Evolutionary conservation across 1,284 basidiomycete genomes (phyloP).

Genomic region (Thecaphora thlaspeos): DNA sequence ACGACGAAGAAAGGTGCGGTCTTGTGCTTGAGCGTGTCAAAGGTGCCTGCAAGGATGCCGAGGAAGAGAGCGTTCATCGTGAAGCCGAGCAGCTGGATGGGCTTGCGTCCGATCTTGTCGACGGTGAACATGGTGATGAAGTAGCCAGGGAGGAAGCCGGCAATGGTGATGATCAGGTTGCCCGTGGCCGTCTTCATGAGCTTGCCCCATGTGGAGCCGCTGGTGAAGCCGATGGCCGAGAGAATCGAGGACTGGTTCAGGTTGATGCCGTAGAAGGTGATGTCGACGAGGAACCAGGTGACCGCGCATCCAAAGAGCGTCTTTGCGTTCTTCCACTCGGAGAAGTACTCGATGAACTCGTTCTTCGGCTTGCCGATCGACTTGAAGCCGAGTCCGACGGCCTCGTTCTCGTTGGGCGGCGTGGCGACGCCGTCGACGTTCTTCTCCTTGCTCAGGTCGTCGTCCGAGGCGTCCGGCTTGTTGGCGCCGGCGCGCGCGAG

Average conservation of each 20-base stretch:
- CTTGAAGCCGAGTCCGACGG: conserved; percentile 47
- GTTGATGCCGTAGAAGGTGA: conserved; percentile 76
- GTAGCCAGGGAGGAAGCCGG: conserved; percentile 56
- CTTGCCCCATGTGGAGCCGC: conserved; percentile 57
- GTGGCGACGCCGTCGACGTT: conserved; percentile 19
- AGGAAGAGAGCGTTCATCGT: conserved; percentile 54
- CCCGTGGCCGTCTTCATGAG: conserved; percentile 64
- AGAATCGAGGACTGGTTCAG: conserved; percentile 72
- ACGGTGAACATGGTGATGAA: conserved; percentile 51
- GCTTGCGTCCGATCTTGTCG: conserved; percentile 54
- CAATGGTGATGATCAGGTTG: conserved; percentile 46
- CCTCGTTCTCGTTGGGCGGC: conserved; percentile 28
- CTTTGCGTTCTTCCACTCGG: conserved; percentile 46
- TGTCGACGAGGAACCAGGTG: conserved; percentile 63
- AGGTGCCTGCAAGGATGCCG: conserved; percentile 55
- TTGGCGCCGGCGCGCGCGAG: conserved; percentile 68
- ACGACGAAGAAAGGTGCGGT: conserved; percentile 72
- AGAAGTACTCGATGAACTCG: conserved; percentile 43
- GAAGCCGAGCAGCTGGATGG: conserved; percentile 57
- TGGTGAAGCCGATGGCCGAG: conserved; percentile 67
- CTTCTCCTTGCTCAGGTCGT: conserved; percentile 39
- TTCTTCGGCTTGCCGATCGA: conserved; percentile 40
- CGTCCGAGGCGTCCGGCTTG: conserved; percentile 56
- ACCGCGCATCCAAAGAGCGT: conserved; percentile 45
- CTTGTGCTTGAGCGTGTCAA: conserved; percentile 45